Evolutionary conservation across 148 eudicot species (phyloP), one percentile per base, ranked within the genome.

Genomic region (Persicaria tinctoria): DNA sequence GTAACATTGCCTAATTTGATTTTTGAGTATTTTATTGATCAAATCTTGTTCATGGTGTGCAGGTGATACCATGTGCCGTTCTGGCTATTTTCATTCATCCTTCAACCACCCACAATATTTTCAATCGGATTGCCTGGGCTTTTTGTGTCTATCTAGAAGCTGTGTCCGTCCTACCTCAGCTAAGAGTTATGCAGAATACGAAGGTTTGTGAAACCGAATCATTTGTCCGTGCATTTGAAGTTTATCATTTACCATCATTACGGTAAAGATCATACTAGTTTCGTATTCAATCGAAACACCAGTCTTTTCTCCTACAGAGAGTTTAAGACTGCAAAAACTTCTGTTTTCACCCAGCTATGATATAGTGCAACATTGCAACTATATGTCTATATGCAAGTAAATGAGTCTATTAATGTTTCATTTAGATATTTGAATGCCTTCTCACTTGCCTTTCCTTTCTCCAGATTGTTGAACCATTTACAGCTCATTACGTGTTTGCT

Each of bases 401-500:
- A 46, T 71, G 53, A 27, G 27, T 47, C 41, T 48, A 12, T 8
- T 48, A 47, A 71, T 71, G 44, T 53, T 44, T 41, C 13, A 44
- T 4, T 27, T 57, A 44, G 68, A 41, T 74, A 57, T 7, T 32
- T 48, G 6, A 45, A 4, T 45, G 23, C 44, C 51, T 16, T 47
- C 17, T 16, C 20, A 50, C 53, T 11, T 8, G 16, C 23, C 16
- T 79, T 46, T 27, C n/a, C 70, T 73, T 55, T 72, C 12, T 59
- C 10, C 71, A 85, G 88, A 85, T 85, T 27, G 86, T 85, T 60
- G 88, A 85, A 79, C 88, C 88, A 56, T 85, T 83, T 57, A 85
- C 88, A 5, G 88, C 88, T 66, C 88, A 85, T 77, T 85, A 85
- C 68, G 88, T 83, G 6, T 85, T 85, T 79, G 85, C 85, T 14